Evolutionary conservation across 2,329 filamentous ascomycete genomes (phyloP), one percentile per base, ranked within the genome.

Genomic region (Nothophoma quercina): DNA sequence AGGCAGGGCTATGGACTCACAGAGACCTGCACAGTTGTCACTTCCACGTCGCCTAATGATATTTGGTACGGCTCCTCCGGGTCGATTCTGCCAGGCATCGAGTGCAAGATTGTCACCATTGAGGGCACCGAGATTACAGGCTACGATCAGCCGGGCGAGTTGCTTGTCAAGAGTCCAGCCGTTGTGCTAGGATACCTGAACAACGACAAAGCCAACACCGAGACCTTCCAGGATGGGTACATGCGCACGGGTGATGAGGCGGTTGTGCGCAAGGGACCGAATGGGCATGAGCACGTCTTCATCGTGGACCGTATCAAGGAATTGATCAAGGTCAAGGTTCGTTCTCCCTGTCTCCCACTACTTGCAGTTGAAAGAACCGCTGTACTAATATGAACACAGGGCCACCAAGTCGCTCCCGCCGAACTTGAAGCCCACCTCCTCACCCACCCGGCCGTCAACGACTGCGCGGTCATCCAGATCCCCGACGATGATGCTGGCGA

Each of bases 251-350:
- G 93, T 5, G 93, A 97, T 33, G 55, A 60, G 26, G 58, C 58
- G 1, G 78, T 93, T 3, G 78, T 96, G 9, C 81, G 83, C 2
- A 64, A 79, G 85, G 7, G 81, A 84, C 0, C 64, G 3, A 52
- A 78, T 2, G 91, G 90, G 2, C 78, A 87, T 59, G 91, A 96
- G 73, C 93, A 97, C 67, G 71, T 96, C 40, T 88, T 91, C 69
- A 88, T 97, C 52, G 88, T 92, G 1, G 93, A 96, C 70, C 85
- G 93, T 5, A 88, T 89, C 65, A 90, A 89, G 77, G 86, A 91
- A 67, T 78, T 91, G 43, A 91, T 91, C 75, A 91, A 91, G 71
- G 88, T 90, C 67, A 90, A 90, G 79, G 87, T 88, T n/a, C 9
- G 26, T 36, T 5, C 4, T 33, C 16, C 16, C 7, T 12, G 5